These are phyloP conservation scores for Xylariaceae sp. DNA, from an alignment of 2,329 filamentous ascomycete genomes.

Conservation along the genomic window DNA sequence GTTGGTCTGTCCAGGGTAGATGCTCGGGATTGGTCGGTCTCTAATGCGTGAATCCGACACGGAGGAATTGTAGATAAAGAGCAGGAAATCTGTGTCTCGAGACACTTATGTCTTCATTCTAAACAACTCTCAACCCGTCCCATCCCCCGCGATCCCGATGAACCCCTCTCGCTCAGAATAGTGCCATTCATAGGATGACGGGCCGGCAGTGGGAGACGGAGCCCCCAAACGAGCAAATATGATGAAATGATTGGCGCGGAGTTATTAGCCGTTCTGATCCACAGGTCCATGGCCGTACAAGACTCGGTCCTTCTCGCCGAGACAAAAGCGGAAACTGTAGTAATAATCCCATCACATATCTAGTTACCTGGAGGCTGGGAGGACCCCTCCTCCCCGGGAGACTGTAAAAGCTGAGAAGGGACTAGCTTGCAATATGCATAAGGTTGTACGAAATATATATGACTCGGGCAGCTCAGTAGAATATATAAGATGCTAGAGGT, in stretches of 20 bases:
- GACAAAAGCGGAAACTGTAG: slow-evolving; percentile 28
- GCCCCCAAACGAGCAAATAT: slow-evolving; percentile 14
- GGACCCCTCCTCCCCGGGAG: no score
- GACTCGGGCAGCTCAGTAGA: no score
- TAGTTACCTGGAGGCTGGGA: background rate
- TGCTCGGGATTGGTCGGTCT: background rate
- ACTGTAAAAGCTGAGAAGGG: background rate
- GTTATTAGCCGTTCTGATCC: slow-evolving; percentile 18
- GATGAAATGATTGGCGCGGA: slow-evolving; percentile 29
- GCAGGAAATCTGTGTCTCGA: slow-evolving; percentile 4
- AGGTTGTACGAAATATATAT: no score
- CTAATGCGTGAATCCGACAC: slow-evolving; percentile 9
- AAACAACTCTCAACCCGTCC: slow-evolving; percentile 11
- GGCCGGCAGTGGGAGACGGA: slow-evolving; percentile 25
- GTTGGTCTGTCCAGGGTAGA: slow-evolving; percentile 4
- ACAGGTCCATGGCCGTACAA: slow-evolving; percentile 22
- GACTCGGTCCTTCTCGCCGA: slow-evolving; percentile 28
- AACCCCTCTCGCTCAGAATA: slow-evolving; percentile 27
- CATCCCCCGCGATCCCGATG: slow-evolving; percentile 21
- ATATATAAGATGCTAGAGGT: no score
- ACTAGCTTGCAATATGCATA: background rate
- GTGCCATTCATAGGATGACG: slow-evolving; percentile 23
- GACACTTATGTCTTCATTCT: slow-evolving; percentile 12
- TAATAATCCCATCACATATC: background rate
- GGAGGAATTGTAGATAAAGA: slow-evolving; percentile 7